Base-by-base conservation (phyloP, 768 basidiomycete genomes). In the Tephrocybe sp. region DNA sequence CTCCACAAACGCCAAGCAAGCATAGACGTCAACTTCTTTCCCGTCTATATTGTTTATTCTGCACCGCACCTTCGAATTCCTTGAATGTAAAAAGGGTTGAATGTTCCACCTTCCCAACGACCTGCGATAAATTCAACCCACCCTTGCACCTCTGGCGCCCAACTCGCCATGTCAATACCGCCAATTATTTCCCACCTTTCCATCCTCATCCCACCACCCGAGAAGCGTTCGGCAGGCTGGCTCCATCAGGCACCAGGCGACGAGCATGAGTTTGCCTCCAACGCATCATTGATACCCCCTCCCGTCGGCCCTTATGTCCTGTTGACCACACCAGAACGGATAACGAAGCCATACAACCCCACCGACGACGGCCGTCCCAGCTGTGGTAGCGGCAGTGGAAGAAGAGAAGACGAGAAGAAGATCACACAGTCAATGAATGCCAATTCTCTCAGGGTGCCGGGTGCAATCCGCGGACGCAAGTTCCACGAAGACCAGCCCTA, bases 211-310 rank as follows among this genome's bases (percentile, higher is more conserved):
- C 14, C 11, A 36, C 15, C 34, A 36, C 5, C 28, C 34, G 15
- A 7, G 32, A 47, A 20, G 40, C 20, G 49, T 48, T 48, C 47
- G 53, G n/a, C n/a, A n/a, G n/a, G n/a, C n/a, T 49, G 52, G 50
- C 20, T 48, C 26, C 17, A 51, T 48, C 52, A 51, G 34, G 15
- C 38, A 14, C 23, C 20, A 18, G 26, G 25, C 23, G 40, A 45
- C 15, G 46, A 51, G 9, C 34, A 51, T 30, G 28, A 30, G 5
- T 55, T 55, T 53, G 45, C 54, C 14, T 43, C 53, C 21, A 59
- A 56, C 21, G 49, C 55, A 50, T 53, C 58, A 45, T n/a, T 55
- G 39, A 23, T 36, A 34, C 52, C 48, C 37, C 40, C 43, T 34
- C 39, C 11, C 28, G 28, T 30, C 44, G 34, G 24, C 40, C 20